phyloP scores from a whole-genome alignment of 176 grass and related monocot species.

The Oryza meyeriana region DNA sequence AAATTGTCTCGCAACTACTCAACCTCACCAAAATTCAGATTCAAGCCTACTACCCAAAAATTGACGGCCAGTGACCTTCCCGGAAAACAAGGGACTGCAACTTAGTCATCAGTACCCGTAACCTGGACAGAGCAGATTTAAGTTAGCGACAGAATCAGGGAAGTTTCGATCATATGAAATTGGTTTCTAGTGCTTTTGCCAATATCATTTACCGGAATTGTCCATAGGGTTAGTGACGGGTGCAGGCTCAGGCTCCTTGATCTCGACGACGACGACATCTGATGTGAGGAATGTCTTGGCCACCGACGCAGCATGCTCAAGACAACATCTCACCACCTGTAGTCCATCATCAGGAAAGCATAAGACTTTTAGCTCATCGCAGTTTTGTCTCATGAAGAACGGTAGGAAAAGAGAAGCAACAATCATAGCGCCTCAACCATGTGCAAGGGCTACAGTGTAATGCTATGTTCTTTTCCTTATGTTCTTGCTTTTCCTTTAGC shows the following conservation, averaged over 20 bases:
- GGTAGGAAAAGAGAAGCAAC: not conserved
- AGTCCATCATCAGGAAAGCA: not conserved
- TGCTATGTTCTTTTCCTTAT: not conserved
- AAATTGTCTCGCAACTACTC: slow-evolving; percentile 18
- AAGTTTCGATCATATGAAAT: not conserved
- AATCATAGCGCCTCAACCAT: slow-evolving; percentile 12
- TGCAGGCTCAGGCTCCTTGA: slow-evolving; percentile 74
- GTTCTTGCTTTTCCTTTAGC: not conserved
- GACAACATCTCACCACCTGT: slow-evolving; percentile 94
- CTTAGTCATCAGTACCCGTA: slow-evolving; percentile 61
- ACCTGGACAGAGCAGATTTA: slow-evolving; percentile 24
- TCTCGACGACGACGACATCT: slow-evolving; percentile 83
- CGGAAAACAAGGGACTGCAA: not conserved
- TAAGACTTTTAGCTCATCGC: not conserved
- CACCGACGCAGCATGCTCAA: slow-evolving; percentile 83
- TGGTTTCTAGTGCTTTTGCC: not conserved
- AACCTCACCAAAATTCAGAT: slow-evolving; percentile 14
- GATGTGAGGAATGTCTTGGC: slow-evolving; percentile 95
- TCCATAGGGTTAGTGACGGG: slow-evolving; percentile 80
- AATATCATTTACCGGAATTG: slow-evolving; percentile 56
- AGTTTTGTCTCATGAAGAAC: not conserved
- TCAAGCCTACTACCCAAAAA: slow-evolving; percentile 35
- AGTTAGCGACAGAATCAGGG: not conserved
- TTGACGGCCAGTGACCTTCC: not conserved
- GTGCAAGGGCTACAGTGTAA: not conserved